Percentiles rank a stretch among this genome's conserved stretches.
Conservation (phyloP, 345 rosid genomes). For the Tarenaya hassleriana region DNA sequence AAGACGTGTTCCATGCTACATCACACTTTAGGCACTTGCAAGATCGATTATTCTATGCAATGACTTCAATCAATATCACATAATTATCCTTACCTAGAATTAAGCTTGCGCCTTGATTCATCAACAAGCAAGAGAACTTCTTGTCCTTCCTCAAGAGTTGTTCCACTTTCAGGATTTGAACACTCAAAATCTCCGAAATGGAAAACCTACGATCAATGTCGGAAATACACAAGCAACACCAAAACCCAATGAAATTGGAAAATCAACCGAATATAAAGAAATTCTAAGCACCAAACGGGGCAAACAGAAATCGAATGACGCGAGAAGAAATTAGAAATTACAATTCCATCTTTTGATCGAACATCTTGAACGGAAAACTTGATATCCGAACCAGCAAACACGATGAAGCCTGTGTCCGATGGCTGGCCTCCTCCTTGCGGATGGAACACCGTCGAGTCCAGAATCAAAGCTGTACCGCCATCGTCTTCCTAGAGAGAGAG, state of each 20-base stretch:
- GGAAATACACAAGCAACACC: background rate
- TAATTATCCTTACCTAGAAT: conserved; percentile 45
- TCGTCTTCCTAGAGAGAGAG: conserved; percentile 44
- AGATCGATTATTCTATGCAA: background rate
- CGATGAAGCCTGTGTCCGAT: conserved; percentile 58
- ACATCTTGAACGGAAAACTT: conserved; percentile 68
- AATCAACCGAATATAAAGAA: no score
- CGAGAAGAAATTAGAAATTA: conserved; percentile 6
- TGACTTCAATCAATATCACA: background rate
- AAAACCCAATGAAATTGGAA: background rate
- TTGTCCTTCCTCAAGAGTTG: conserved; percentile 35
- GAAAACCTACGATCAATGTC: conserved; percentile 38
- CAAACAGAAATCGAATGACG: background rate
- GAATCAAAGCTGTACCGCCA: conserved; percentile 47
- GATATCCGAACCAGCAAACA: conserved; percentile 24
- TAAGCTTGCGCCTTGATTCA: conserved; percentile 59
- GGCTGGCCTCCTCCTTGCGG: conserved; percentile 99
- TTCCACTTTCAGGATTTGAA: conserved; percentile 28
- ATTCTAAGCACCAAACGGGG: background rate
- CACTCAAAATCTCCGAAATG: conserved; percentile 60
- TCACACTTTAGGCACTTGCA: no score
- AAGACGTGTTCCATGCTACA: background rate
- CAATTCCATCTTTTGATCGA: conserved; percentile 71
- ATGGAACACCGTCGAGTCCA: conserved; percentile 79
- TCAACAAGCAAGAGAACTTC: conserved; percentile 54